Evolutionary conservation across 2,329 filamentous ascomycete species (phyloP).

Genomic region (Monosporascus sp.): DNA sequence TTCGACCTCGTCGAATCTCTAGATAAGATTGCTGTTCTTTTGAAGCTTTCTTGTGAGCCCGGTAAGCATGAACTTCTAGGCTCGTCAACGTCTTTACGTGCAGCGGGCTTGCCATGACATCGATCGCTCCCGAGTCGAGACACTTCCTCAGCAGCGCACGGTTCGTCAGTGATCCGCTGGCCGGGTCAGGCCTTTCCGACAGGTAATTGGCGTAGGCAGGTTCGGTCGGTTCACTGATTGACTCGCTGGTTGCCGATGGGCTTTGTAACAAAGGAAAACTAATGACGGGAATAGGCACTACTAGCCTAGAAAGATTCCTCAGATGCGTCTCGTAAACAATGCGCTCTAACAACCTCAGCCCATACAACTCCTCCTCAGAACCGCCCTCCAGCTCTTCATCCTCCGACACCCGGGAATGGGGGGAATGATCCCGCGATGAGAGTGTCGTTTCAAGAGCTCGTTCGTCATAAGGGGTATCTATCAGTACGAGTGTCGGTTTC

Average conservation of each 20-base stretch:
- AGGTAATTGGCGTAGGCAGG: slow-evolving; percentile 19
- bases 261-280: slow-evolving; percentile 28
- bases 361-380: slow-evolving; percentile 47
- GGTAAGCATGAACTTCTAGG: slow-evolving; percentile 78
- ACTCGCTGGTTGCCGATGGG: slow-evolving; percentile 25
- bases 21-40: slow-evolving; percentile 68
- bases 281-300: slow-evolving; percentile 52
- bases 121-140: slow-evolving; percentile 78
- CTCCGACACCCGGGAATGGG: slow-evolving; percentile 32
- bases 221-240: slow-evolving; percentile 15
- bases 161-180: slow-evolving; percentile 32
- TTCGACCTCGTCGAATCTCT: slow-evolving; percentile 68
- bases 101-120: slow-evolving; percentile 78
- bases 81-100: slow-evolving; percentile 67
- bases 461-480: slow-evolving; percentile 51
- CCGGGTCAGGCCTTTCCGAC: slow-evolving; percentile 16
- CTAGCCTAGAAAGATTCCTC: slow-evolving; percentile 49
- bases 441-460: slow-evolving; percentile 30
- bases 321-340: slow-evolving; percentile 54
- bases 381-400: slow-evolving; percentile 35
- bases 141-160: slow-evolving; percentile 59
- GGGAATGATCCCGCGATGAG: slow-evolving; percentile 38
- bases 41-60: slow-evolving; percentile 69
- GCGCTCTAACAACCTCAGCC: slow-evolving; percentile 48
- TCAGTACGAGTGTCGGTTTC: slow-evolving; percentile 51